Percentiles rank a stretch among this genome's conserved stretches.
Evolutionary conservation across 2,329 filamentous ascomycete species (phyloP).

Genomic region (Diaporthe citriasiana): DNA sequence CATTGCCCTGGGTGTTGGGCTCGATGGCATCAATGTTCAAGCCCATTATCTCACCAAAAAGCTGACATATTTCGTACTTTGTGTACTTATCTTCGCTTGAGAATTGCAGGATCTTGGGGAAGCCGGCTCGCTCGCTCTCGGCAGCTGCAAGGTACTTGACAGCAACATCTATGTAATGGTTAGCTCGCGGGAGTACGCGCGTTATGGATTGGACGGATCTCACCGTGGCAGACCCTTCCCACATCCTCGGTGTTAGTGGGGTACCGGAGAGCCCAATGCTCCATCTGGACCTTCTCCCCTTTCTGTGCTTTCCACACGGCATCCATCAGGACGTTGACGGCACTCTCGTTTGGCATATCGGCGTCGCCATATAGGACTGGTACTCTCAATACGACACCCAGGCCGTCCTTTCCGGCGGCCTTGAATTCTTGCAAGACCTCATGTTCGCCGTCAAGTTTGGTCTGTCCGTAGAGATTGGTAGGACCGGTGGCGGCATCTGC

Average conservation of each 20-base stretch:
- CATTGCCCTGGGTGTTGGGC: constrained; percentile 79
- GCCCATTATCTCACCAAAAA: constrained; percentile 84
- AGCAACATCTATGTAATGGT: constrained; percentile 70
- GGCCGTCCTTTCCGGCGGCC: constrained; percentile 62
- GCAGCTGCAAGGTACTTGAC: constrained; percentile 71
- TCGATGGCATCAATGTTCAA: constrained; percentile 77
- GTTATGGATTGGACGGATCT: constrained; percentile 46
- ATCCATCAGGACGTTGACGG: constrained; percentile 86
- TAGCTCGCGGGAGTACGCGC: constrained; percentile 24
- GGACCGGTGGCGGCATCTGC: constrained; percentile 73
- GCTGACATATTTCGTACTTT: constrained; percentile 89
- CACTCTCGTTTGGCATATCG: constrained; percentile 79
- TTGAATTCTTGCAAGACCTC: constrained; percentile 76
- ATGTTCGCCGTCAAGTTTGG: constrained; percentile 71
- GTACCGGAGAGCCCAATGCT: constrained; percentile 87
- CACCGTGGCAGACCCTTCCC: constrained; percentile 80
- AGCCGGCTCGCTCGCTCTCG: constrained; percentile 59
- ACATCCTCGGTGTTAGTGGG: constrained; percentile 93
- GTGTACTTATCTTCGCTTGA: constrained; percentile 88
- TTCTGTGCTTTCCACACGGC: constrained; percentile 81
- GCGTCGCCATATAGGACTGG: constrained; percentile 88
- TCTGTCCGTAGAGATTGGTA: constrained; percentile 81
- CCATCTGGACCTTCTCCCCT: constrained; percentile 78
- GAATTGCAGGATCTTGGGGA: constrained; percentile 85
- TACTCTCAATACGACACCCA: constrained; percentile 81